These are phyloP conservation scores for Stygiomarasmius scandens DNA, from an alignment of 1,284 basidiomycete species.

Conservation along the genomic window DNA sequence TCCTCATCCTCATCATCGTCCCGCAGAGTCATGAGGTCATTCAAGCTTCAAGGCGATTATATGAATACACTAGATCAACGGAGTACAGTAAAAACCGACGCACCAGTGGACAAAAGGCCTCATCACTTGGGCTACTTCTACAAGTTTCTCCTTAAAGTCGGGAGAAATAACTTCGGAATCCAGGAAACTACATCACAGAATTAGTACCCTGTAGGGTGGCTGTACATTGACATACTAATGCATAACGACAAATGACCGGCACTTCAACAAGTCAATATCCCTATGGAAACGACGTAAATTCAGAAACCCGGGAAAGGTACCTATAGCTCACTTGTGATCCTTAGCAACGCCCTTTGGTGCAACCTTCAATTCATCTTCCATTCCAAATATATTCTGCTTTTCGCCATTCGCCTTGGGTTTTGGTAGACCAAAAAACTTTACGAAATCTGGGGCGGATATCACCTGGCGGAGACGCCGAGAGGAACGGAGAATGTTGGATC, in stretches of 20 bases:
- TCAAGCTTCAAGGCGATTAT: no score
- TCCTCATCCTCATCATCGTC: no score
- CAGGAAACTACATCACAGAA: conserved; percentile 75
- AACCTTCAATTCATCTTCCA: conserved; percentile 80
- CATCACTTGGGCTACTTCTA: conserved; percentile 56
- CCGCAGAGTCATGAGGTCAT: no score
- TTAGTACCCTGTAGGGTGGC: no score
- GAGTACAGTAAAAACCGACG: conserved; percentile 29
- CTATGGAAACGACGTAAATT: no score
- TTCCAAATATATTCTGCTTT: conserved; percentile 77
- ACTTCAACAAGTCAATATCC: conserved; percentile 87
- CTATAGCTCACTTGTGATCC: conserved; percentile 69
- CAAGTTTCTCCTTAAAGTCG: conserved; percentile 68
- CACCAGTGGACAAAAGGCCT: conserved; percentile 85
- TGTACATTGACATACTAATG: conserved; percentile 66
- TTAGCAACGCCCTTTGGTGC: conserved; percentile 90
- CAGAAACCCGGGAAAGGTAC: no score
- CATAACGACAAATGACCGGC: conserved; percentile 76
- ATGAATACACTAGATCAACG: no score
- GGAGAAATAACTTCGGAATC: conserved; percentile 73
- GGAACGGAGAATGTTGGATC: conserved; percentile 66
- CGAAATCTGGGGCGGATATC: conserved; percentile 69
- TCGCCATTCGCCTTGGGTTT: conserved; percentile 62
- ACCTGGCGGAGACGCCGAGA: conserved; percentile 65
- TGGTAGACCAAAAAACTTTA: conserved; percentile 72